Evolutionary conservation across 1,139 yeast species (phyloP), one percentile per base, ranked within the genome.

Genomic region (Pichia inconspicua): DNA sequence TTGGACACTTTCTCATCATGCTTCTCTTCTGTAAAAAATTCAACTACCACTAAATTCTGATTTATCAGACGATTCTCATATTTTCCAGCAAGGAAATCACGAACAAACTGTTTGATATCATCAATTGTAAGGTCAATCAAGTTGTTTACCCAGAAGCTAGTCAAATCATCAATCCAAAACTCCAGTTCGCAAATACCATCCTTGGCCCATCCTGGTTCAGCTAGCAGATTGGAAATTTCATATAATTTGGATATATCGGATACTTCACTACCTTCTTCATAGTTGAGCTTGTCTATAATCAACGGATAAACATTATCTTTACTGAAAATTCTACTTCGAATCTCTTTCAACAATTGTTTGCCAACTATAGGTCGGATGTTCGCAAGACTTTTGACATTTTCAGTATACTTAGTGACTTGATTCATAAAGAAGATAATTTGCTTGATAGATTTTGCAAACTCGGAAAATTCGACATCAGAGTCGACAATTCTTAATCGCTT

Each of bases 111-210:
- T 40, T 62, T 62, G 32, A 62, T 44, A 6, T 54, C 51, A 43
- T 60, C 62, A 15, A 60, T 58, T 1, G 63, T 48, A 17, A 41
- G 40, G 22, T 60, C 61, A 15, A 55, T 51, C 28, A 61, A 48
- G 25, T 51, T 55, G 12, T 53, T 54, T 3, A 60, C 51, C 66
- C 66, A 64, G 25, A 59, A 57, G 15, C 45, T 57, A 2, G 55
- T 47, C 10, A 60, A 47, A 44, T 63, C 65, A 38, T 62, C 66
- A 12, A 59, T 55, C 66, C 66, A 62, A 42, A 61, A 59, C 42
- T 62, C 66, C 10, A 64, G 47, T 40, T 62, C 66, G 40, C 61
- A 60, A 5, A 56, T 51, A 2, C 58, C 60, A 47, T 62, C 64
- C n/a, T 55, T 48, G 1, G 63, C 56, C 63, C 65, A 61, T 2